Evolutionary conservation across 139 green algal genomes (phyloP).

Genomic region (Chlorella sp.): DNA sequence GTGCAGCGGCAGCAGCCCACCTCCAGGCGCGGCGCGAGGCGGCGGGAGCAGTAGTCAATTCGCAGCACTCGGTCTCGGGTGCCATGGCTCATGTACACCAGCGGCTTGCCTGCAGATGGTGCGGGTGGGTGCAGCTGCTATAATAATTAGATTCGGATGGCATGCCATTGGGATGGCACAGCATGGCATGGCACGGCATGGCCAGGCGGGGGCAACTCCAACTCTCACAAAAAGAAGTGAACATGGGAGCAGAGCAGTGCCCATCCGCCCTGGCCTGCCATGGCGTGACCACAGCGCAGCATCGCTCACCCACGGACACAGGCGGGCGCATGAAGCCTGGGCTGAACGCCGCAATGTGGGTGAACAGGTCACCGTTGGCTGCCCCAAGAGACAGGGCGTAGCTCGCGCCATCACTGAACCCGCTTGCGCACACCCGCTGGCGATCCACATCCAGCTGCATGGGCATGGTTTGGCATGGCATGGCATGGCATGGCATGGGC

Average conservation of each 20-base stretch:
- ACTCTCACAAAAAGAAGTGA: too few relatives aligned
- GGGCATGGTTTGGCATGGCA: not conserved
- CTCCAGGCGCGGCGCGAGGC: slow-evolving; percentile 13
- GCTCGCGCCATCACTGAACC: slow-evolving; percentile 58
- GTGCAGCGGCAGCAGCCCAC: too few relatives aligned
- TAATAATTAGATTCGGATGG: too few relatives aligned
- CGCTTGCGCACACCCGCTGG: not conserved
- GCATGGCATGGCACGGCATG: not conserved
- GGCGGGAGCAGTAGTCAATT: slow-evolving; percentile 12
- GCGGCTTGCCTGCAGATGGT: slow-evolving; percentile 10
- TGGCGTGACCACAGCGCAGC: not conserved
- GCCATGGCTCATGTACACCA: slow-evolving; percentile 29
- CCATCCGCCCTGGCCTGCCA: not conserved
- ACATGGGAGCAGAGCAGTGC: too few relatives aligned
- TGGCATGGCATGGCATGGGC: not conserved
- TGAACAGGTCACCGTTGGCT: slow-evolving; percentile 57
- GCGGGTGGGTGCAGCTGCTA: too few relatives aligned
- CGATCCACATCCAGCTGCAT: slow-evolving; percentile 25
- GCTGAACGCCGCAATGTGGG: slow-evolving; percentile 56
- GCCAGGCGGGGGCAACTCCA: too few relatives aligned
- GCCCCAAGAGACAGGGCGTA: slow-evolving; percentile 60
- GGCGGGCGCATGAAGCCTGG: slow-evolving; percentile 55
- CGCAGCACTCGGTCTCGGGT: slow-evolving; percentile 28
- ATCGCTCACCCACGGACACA: not conserved
- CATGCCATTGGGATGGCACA: not conserved